These are phyloP conservation scores for Aspergillus hancockii DNA, from an alignment of 495 filamentous ascomycete species.

Conservation along the genomic window DNA sequence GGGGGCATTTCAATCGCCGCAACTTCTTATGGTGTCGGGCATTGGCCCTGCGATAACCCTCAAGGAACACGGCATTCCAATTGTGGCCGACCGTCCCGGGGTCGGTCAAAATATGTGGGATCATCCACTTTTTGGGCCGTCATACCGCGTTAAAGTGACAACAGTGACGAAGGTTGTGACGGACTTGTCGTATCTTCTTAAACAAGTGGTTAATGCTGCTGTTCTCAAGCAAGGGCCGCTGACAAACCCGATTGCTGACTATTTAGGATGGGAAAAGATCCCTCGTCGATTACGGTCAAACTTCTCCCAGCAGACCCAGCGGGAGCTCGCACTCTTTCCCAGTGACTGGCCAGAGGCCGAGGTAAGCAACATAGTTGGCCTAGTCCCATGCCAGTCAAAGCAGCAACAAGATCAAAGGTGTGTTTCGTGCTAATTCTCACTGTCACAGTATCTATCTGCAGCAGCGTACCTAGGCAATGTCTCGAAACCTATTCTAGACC, in stretches of 20 bases:
- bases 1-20: slow-evolving; percentile 41
- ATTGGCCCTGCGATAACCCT: slow-evolving; percentile 45
- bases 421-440: slow-evolving; percentile 12
- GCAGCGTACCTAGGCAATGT: slow-evolving; percentile 40
- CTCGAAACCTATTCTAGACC: slow-evolving; percentile 35
- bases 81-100: slow-evolving; percentile 43
- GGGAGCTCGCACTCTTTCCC: slow-evolving; percentile 37
- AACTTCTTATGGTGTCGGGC: slow-evolving; percentile 30
- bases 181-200: slow-evolving; percentile 15
- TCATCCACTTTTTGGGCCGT: slow-evolving; percentile 31
- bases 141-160: slow-evolving; percentile 23
- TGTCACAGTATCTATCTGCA: slow-evolving; percentile 33
- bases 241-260: slow-evolving; percentile 41
- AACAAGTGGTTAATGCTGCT: slow-evolving; percentile 13
- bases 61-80: slow-evolving; percentile 36
- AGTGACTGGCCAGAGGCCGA: slow-evolving; percentile 63
- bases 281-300: slow-evolving; percentile 29
- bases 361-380: too few relatives aligned
- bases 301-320: slow-evolving; percentile 23
- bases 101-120: slow-evolving; percentile 54
- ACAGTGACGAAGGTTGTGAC: slow-evolving; percentile 24
- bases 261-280: slow-evolving; percentile 53
- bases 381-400: too few relatives aligned
- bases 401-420: too few relatives aligned
- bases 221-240: slow-evolving; percentile 28